Evolutionary conservation across 140 eudicot species (phyloP).

Genomic region (Anethum foeniculum): DNA sequence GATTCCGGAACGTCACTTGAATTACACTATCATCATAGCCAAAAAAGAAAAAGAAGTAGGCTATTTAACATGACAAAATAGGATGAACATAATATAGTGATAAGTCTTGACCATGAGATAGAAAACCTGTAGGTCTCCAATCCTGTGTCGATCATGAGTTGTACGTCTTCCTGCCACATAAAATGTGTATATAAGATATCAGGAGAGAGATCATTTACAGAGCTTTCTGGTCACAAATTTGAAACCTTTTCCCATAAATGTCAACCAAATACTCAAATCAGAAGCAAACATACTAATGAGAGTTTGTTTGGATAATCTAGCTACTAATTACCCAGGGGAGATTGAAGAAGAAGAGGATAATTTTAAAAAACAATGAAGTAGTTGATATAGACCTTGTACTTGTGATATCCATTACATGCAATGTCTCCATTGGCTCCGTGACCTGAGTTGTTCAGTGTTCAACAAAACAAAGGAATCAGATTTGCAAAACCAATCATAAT

Average conservation of each 20-base stretch:
- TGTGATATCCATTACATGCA: slow-evolving; percentile 64
- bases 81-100: slow-evolving; percentile 46
- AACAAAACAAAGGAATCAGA: not conserved
- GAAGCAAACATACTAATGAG: not conserved
- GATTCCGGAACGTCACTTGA: not conserved
- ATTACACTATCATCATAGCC: not conserved
- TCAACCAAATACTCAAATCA: not conserved
- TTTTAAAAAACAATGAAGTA: not conserved
- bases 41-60: not conserved
- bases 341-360: not conserved
- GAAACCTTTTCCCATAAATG: not conserved
- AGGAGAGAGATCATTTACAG: not conserved
- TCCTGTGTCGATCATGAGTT: slow-evolving; percentile 54
- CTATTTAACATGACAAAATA: not conserved
- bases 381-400: slow-evolving; percentile 38
- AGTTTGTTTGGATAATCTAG: not conserved
- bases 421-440: slow-evolving; percentile 48
- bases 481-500: not conserved
- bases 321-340: not conserved
- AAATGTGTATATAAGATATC: not conserved
- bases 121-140: slow-evolving; percentile 64
- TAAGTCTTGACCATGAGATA: slow-evolving; percentile 77
- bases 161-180: slow-evolving; percentile 51
- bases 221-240: not conserved
- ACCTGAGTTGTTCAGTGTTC: slow-evolving; percentile 23